Evolutionary conservation across 129 eudicot genomes (phyloP), one percentile per base, ranked within the genome.

Genomic region (sunflower (Helianthus annuus)): DNA sequence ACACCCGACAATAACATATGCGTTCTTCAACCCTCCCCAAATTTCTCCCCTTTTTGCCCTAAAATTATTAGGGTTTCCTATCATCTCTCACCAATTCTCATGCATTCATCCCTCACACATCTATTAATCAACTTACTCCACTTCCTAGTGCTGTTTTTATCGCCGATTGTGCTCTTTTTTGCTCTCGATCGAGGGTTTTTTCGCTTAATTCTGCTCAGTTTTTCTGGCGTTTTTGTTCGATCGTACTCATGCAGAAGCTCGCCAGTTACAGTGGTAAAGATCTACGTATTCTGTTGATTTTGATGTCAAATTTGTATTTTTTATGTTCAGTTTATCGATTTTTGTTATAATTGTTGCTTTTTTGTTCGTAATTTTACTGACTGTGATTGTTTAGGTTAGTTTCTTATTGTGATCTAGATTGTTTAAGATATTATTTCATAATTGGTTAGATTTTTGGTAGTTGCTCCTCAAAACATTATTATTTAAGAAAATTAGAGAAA

Each of bases 11-110:
- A 45, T 62, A 71, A 72, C 84, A 76, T 75, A 67, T 73, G 73
- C 46, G 6, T 48, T 45, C 65, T 59, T 73, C 83, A 72, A 65
- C 54, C 46, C 36, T 51, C 54, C 77, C 58, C 82, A 34, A 64
- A 54, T 86, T 59, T 48, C 76, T 69, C 76, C 66, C 67, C 65
- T 92, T 89, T 92, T 92, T 92, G 85, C 96, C 96, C 96, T 87
- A 83, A 83, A 24, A 67, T 61, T 51, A 58, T 76, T 83, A 85
- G 98, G 98, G 96, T 79, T 92, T 71, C 6, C 4, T 64, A 79
- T 68, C 63, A 65, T 54, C 75, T 71, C 68, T 70, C 65, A 24
- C n/a, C 58, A 56, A 74, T 65, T 71, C 82, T 70, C 67, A 85
- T 90, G 91, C 85, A 71, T 83, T 78, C 81, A 76, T 58, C 70